phyloP scores from a whole-genome alignment of 78 protist genomes.

The Thecamonas trahens region DNA sequence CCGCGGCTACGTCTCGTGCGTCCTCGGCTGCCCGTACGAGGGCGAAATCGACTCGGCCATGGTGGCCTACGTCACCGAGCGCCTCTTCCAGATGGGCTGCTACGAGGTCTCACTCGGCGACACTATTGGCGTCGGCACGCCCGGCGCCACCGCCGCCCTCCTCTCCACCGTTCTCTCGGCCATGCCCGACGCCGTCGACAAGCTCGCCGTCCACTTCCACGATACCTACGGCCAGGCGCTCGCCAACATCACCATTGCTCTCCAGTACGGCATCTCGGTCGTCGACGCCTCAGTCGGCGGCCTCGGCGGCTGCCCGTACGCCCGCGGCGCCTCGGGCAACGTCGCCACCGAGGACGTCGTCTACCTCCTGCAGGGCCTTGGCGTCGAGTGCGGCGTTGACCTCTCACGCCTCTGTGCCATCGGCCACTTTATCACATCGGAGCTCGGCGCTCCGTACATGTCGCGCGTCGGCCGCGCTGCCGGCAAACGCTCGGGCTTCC shows the following conservation, averaged over 20 bases:
- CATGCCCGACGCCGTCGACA: background rate
- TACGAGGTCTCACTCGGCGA: constrained; percentile 90
- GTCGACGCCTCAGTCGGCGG: constrained; percentile 82
- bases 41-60: constrained; percentile 27
- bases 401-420: background rate
- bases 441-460: too few relatives aligned
- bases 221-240: constrained; percentile 92
- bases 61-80: constrained; percentile 52
- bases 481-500: too few relatives aligned
- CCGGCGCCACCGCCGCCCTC: constrained; percentile 30
- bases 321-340: constrained; percentile 79
- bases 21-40: constrained; percentile 88
- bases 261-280: constrained; percentile 61
- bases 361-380: constrained; percentile 85
- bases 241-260: constrained; percentile 68
- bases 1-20: constrained; percentile 74
- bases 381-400: constrained; percentile 43
- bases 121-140: constrained; percentile 91
- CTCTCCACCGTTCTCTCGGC: background rate
- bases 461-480: too few relatives aligned
- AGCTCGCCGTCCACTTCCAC: constrained; percentile 86
- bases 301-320: constrained; percentile 93
- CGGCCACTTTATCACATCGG: too few relatives aligned
- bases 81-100: constrained; percentile 75
- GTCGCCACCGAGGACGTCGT: constrained; percentile 87